Evolutionary conservation across 352 stramenopile species (phyloP).

Genomic region (Phytophthora constricta): DNA sequence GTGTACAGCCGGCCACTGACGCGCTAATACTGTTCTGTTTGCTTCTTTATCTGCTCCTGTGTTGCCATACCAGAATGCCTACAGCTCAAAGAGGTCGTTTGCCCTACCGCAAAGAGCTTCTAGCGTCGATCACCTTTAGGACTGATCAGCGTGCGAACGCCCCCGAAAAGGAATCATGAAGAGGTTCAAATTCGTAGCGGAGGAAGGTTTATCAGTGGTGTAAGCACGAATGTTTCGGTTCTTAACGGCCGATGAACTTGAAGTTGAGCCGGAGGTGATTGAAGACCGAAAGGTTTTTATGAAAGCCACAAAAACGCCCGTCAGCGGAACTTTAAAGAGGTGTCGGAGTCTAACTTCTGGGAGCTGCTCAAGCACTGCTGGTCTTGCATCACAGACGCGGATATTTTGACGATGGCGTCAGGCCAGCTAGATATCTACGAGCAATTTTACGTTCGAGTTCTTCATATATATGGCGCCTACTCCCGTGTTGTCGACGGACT

Average conservation of each 20-base stretch:
- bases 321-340: constrained; percentile 10
- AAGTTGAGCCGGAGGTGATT: background rate
- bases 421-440: background rate
- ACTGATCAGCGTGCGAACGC: too few species aligned
- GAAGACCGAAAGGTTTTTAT: constrained; percentile 4
- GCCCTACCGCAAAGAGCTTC: too few species aligned
- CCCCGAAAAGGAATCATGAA: constrained; percentile 7
- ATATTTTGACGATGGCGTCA: constrained; percentile 4
- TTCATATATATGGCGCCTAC: constrained; percentile 14
- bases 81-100: too few species aligned
- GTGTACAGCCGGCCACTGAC: too few species aligned
- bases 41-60: too few species aligned
- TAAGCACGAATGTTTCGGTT: background rate
- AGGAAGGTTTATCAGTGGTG: background rate
- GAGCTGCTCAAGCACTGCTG: constrained; percentile 1
- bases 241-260: background rate
- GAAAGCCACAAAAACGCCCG: constrained; percentile 16
- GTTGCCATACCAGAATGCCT: too few species aligned
- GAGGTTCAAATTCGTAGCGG: background rate
- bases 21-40: too few species aligned
- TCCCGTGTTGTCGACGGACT: background rate
- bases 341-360: constrained; percentile 3
- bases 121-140: too few species aligned
- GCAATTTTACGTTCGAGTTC: constrained; percentile 15
- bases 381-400: background rate